Percentiles rank a stretch among this genome's conserved stretches.
phyloP scores from a whole-genome alignment of 1,284 basidiomycete genomes.

The Tylopilus sp. region DNA sequence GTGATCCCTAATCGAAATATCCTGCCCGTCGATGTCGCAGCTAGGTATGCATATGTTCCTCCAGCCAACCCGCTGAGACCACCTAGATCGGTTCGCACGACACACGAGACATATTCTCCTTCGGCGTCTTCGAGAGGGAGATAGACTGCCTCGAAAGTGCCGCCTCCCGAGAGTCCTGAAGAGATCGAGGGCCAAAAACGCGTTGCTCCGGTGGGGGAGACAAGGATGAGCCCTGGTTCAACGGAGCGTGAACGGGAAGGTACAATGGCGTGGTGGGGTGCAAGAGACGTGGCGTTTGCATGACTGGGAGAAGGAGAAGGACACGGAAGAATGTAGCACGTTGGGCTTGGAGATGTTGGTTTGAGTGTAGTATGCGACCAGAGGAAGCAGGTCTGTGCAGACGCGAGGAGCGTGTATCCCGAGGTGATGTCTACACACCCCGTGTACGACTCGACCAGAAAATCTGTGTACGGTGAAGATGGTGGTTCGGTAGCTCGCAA shows the following conservation, averaged over 20 bases:
- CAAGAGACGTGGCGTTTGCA: conserved; percentile 43
- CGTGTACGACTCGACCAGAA: conserved; percentile 62
- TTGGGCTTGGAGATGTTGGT: conserved; percentile 46
- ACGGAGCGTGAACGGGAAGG: conserved; percentile 56
- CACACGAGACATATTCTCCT: conserved; percentile 62
- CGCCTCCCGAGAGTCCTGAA: conserved; percentile 78
- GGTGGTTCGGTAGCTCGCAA: neutral
- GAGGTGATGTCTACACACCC: conserved; percentile 70
- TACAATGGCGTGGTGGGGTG: conserved; percentile 66
- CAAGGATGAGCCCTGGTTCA: conserved; percentile 75
- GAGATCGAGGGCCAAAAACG: conserved; percentile 81
- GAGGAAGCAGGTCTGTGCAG: conserved; percentile 72
- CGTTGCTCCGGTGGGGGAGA: conserved; percentile 61
- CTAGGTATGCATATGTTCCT: conserved; percentile 45
- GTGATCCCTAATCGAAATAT: conserved; percentile 65
- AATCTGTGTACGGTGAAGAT: conserved; percentile 47
- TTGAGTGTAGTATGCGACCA: conserved; percentile 70
- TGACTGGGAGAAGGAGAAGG: conserved; percentile 39
- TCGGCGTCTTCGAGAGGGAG: conserved; percentile 47
- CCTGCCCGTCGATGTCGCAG: conserved; percentile 63
- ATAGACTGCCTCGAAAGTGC: conserved; percentile 54
- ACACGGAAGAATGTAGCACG: conserved; percentile 80
- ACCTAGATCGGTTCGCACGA: conserved; percentile 64
- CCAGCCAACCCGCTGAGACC: conserved; percentile 3
- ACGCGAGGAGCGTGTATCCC: conserved; percentile 72